A percentile compares a stretch with the other conserved stretches of the same genome.
Evolutionary conservation across 768 basidiomycete species (phyloP).

Genomic region (Clavulina sp.): DNA sequence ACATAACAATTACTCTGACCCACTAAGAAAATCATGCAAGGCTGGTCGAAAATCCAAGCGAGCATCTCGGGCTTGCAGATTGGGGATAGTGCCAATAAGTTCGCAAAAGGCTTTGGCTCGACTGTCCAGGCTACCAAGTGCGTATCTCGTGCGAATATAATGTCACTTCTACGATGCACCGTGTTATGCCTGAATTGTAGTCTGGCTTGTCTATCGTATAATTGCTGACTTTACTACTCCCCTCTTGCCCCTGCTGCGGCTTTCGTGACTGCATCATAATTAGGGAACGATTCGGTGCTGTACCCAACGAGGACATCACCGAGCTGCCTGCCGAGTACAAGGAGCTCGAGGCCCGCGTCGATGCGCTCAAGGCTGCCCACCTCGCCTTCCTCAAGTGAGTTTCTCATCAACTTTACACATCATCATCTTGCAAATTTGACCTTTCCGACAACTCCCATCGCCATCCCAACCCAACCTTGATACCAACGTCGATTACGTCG

Average conservation of each 20-base stretch:
- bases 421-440: too few species aligned
- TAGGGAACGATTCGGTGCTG: slow-evolving; percentile 69
- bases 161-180: not conserved
- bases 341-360: slow-evolving; percentile 86
- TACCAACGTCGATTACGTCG: not conserved
- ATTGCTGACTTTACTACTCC: not conserved
- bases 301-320: slow-evolving; percentile 83
- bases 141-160: slow-evolving; percentile 1
- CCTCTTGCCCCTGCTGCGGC: not conserved
- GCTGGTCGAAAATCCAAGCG: slow-evolving; percentile 52
- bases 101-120: slow-evolving; percentile 64
- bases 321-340: slow-evolving; percentile 91
- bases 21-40: slow-evolving; percentile 22
- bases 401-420: not conserved
- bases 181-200: not conserved
- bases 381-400: slow-evolving; percentile 57
- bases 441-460: not conserved
- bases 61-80: slow-evolving; percentile 42
- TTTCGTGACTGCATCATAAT: not conserved
- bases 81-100: slow-evolving; percentile 53
- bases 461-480: too few species aligned
- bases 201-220: not conserved
- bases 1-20: not conserved
- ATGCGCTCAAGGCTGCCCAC: slow-evolving; percentile 72
- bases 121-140: slow-evolving; percentile 63